phyloP scores from a whole-genome alignment of 2,329 filamentous ascomycete genomes.

The Stenocarpella maydis region DNA sequence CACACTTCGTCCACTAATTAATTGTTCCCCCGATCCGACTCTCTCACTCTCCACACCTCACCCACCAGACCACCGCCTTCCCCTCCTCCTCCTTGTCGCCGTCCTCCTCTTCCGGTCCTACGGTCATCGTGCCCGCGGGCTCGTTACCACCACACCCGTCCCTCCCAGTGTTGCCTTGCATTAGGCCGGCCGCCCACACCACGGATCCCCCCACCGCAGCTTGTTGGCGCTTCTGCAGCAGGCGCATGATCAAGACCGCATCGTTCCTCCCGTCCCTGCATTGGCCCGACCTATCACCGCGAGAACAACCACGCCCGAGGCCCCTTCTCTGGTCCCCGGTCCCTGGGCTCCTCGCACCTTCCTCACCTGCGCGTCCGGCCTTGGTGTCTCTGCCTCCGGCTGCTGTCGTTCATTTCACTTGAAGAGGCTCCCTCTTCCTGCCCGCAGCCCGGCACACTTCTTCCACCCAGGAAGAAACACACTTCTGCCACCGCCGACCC shows the following conservation, averaged over 20 bases:
- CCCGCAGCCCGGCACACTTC: not conserved
- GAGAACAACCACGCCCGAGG: slow-evolving; percentile 23
- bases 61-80: not conserved
- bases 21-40: not conserved
- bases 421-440: slow-evolving; percentile 3
- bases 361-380: slow-evolving; percentile 1
- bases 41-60: slow-evolving; percentile 20
- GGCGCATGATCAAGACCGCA: slow-evolving; percentile 18
- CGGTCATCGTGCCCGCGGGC: slow-evolving; percentile 11
- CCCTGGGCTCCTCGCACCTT: not conserved
- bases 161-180: slow-evolving; percentile 25
- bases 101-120: not conserved
- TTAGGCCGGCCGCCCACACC: slow-evolving; percentile 21
- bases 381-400: not conserved
- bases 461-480: not conserved
- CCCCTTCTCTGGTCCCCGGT: slow-evolving; percentile 6
- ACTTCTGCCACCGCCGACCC: not conserved
- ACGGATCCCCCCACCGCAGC: slow-evolving; percentile 27
- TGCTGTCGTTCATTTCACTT: slow-evolving; percentile 19
- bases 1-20: not conserved
- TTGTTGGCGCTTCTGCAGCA: slow-evolving; percentile 19
- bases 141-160: not conserved
- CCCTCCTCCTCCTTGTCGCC: not conserved
- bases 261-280: slow-evolving; percentile 27
- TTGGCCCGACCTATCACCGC: slow-evolving; percentile 27